Evolutionary conservation across 257 asterid genomes (phyloP), one percentile per base, ranked within the genome.

Genomic region (Penstemon barbatus): DNA sequence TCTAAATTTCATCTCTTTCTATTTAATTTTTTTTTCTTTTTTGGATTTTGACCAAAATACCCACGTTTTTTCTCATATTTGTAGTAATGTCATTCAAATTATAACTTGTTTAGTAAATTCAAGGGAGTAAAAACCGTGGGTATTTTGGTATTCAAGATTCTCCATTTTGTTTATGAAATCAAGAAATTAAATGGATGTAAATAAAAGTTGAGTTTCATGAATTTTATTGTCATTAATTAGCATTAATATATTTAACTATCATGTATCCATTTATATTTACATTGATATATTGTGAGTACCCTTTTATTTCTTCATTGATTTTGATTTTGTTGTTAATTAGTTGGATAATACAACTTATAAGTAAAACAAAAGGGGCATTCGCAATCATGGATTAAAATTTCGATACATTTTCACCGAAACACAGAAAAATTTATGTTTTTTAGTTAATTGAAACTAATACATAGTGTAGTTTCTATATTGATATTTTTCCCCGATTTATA

Each of bases 91-190:
- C 52, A 38, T 57, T 12, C 51, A 71, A 53, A 3, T 33, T 40
- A 37, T n/a, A 38, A 49, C 58, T 4, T 25, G 44, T 4, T 7
- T 36, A 12, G 41, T 55, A 36, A 40, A 8, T 49, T 49, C 57
- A 45, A 50, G 64, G 54, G 79, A 80, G 81, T 71, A 89, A 25
- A 25, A 89, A 89, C 92, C 87, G 89, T 83, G 84, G 84, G 89
- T 87, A 87, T 87, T 90, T 90, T 86, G 97, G 96, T 72, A 75
- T 60, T 63, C 54, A n/a, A 75, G 55, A 49, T 70, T 69, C 56
- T 61, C 36, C 37, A 12, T 63, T 61, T 66, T 75, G 69, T 43
- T 55, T 59, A 12, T 61, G 61, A 66, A 54, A 51, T 65, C 74
- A 71, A 78, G 74, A 57, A 53, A 65, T 57, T 9, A 41, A 45